Evolutionary conservation across 352 stramenopile species (phyloP).

Genomic region (Phytophthora sojae): DNA sequence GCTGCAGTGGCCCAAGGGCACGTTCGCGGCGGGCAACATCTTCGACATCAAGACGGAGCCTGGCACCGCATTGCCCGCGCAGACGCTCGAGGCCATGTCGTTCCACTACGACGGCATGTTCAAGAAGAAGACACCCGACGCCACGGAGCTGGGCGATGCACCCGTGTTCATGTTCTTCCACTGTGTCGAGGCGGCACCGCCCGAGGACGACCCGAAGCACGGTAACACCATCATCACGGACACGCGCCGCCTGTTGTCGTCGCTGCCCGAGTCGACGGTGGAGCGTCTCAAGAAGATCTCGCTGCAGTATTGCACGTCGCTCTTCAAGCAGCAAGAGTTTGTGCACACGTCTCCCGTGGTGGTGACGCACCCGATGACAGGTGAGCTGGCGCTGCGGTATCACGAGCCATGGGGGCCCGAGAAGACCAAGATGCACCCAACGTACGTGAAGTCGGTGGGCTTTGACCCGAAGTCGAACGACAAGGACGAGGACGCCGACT

Average conservation of each 20-base stretch:
- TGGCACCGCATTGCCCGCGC: conserved; percentile 16
- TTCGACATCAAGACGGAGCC: conserved; percentile 30
- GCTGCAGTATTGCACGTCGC: conserved; percentile 22
- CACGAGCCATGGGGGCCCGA: conserved; percentile 29
- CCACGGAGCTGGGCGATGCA: conserved; percentile 24
- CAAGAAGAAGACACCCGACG: conserved; percentile 35
- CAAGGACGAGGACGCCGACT: conserved; percentile 26
- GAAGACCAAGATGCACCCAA: conserved; percentile 37
- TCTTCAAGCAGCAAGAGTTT: conserved; percentile 6
- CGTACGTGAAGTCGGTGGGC: conserved; percentile 31
- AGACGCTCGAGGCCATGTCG: conserved; percentile 31
- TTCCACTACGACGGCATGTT: conserved; percentile 37
- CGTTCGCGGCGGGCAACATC: conserved; percentile 28
- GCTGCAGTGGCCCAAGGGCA: conserved; percentile 31
- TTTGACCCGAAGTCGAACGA: conserved; percentile 23
- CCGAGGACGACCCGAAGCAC: conserved; percentile 32
- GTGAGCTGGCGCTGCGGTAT: conserved; percentile 21
- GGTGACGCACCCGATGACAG: conserved; percentile 23
- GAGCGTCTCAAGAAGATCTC: conserved; percentile 34
- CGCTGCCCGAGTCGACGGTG: conserved; percentile 19
- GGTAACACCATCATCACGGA: conserved; percentile 35
- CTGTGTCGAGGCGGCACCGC: conserved; percentile 22
- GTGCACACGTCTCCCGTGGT: conserved; percentile 29
- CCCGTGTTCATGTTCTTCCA: conserved; percentile 37
- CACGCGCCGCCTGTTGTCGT: conserved; percentile 26